Conservation (phyloP, 345 rosid genomes). For the Acer saccharum region DNA sequence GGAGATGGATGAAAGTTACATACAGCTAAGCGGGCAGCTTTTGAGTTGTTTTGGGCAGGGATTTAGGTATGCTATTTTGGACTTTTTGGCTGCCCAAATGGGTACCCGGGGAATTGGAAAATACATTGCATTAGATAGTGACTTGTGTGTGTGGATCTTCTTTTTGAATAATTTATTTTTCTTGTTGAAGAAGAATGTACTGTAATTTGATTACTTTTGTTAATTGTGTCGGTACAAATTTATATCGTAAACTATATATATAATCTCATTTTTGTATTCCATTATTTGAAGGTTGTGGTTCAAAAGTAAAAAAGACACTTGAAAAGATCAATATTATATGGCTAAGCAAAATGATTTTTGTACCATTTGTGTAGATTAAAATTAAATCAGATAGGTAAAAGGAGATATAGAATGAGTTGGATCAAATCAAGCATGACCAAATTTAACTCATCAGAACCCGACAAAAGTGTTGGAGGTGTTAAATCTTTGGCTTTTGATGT, state of each 20-base stretch:
- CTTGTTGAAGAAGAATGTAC: background rate
- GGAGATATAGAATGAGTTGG: background rate
- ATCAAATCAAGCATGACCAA: background rate
- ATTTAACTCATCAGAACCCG: background rate
- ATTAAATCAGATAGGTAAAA: too few species aligned
- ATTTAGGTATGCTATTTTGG: constrained; percentile 6
- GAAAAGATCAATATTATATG: too few species aligned
- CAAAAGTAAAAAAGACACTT: too few species aligned
- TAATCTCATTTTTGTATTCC: background rate
- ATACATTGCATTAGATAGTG: constrained; percentile 30
- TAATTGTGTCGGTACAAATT: constrained; percentile 5
- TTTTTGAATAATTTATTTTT: constrained; percentile 23
- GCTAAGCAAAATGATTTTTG: too few species aligned
- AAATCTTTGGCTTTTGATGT: background rate
- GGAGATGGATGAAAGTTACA: constrained; percentile 14
- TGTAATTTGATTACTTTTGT: constrained; percentile 17
- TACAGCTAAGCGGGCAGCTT: constrained; percentile 59
- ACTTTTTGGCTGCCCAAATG: constrained; percentile 32
- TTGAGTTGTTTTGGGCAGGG: constrained; percentile 19
- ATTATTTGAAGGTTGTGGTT: too few species aligned
- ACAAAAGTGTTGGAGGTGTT: background rate
- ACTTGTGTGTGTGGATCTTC: constrained; percentile 22
- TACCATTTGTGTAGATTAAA: too few species aligned
- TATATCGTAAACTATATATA: constrained; percentile 4
- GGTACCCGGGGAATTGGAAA: constrained; percentile 30